phyloP scores from a whole-genome alignment of 2,329 filamentous ascomycete genomes.

The Madurella mycetomatis region DNA sequence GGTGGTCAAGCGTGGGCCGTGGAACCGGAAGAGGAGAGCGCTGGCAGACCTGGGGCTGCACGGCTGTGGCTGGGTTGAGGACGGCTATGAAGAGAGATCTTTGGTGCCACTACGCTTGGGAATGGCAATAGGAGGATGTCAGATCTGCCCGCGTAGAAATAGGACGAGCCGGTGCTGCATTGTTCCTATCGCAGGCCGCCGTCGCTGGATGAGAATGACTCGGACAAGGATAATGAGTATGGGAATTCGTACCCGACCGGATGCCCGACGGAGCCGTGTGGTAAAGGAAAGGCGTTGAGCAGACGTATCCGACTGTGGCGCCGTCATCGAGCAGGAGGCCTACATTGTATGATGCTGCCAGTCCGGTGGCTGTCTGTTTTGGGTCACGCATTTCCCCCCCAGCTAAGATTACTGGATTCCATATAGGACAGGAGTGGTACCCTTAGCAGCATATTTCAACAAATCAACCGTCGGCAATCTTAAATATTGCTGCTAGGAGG shows the following conservation, averaged over 20 bases:
- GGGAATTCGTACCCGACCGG: conserved; percentile 15
- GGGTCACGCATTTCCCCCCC: not conserved
- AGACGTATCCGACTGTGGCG: not conserved
- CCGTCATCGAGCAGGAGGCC: not conserved
- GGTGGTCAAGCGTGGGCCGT: conserved; percentile 19
- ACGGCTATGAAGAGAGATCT: conserved; percentile 7
- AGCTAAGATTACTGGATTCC: conserved; percentile 5
- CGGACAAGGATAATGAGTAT: conserved; percentile 15
- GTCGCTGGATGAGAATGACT: conserved; percentile 14
- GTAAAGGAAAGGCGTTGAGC: conserved; percentile 11
- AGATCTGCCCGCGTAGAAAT: conserved; percentile 14
- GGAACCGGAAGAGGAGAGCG: conserved; percentile 21
- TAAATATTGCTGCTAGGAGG: too few species aligned
- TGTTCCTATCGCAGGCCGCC: conserved; percentile 17
- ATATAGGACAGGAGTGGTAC: not conserved
- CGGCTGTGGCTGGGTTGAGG: conserved; percentile 13
- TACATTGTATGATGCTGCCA: not conserved
- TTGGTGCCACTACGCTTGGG: not conserved
- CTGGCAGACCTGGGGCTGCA: conserved; percentile 17
- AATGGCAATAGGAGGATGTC: not conserved
- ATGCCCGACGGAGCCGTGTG: conserved; percentile 11
- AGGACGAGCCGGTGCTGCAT: conserved; percentile 17
- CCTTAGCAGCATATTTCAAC: too few species aligned
- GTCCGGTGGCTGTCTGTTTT: not conserved
- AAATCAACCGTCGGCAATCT: too few species aligned